phyloP scores from a whole-genome alignment of 176 grass and related monocot genomes.

The Themeda triandra region DNA sequence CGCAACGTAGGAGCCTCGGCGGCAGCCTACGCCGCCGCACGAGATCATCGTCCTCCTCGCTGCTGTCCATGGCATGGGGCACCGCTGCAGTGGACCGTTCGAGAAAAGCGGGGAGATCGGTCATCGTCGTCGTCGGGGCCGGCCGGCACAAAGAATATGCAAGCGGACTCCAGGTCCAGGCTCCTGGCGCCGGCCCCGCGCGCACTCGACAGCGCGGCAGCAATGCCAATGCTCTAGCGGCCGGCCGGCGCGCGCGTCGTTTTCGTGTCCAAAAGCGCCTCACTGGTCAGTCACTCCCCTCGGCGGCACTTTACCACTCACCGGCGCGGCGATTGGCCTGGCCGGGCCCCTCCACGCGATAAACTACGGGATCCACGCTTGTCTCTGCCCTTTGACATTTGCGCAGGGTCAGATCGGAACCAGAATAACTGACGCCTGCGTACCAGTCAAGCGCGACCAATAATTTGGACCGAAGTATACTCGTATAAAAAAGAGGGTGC shows the following conservation, averaged over 20 bases:
- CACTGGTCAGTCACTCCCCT: no score
- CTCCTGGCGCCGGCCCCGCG: neutral
- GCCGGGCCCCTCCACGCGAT: neutral
- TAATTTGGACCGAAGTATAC: neutral
- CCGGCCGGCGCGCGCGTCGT: neutral
- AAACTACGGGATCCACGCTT: neutral
- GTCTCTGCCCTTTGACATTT: slow-evolving; percentile 38
- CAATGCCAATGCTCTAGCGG: neutral
- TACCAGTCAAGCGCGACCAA: slow-evolving; percentile 9
- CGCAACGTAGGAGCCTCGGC: neutral
- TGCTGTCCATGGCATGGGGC: neutral
- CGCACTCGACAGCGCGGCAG: neutral
- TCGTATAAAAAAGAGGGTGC: neutral
- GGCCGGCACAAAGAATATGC: neutral
- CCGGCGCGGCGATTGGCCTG: neutral
- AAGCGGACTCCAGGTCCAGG: neutral
- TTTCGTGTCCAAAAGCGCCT: slow-evolving; percentile 34
- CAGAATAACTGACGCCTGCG: slow-evolving; percentile 7
- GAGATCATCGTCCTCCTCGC: neutral
- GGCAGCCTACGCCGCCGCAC: neutral
- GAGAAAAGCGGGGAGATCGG: neutral
- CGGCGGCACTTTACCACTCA: slow-evolving; percentile 41
- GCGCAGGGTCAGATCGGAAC: slow-evolving; percentile 21
- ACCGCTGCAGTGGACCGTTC: neutral
- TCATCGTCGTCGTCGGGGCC: neutral